Percentiles rank a stretch among this genome's conserved stretches.
Evolutionary conservation across 371 early-diverging fungal species (phyloP).

Genomic region (Gilbertella persicaria): DNA sequence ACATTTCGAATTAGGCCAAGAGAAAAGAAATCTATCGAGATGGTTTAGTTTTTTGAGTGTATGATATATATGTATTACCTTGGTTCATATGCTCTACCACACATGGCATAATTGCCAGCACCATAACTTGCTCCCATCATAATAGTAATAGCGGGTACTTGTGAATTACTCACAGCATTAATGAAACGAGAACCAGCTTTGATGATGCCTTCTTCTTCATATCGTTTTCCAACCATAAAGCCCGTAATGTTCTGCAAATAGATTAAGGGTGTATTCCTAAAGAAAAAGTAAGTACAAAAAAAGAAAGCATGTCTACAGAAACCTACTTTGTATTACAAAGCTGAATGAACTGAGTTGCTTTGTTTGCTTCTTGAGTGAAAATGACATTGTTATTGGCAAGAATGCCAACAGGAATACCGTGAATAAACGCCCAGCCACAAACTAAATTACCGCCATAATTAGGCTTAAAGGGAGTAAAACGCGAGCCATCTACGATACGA

Average conservation of each 20-base stretch:
- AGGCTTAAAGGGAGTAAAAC: constrained; percentile 68
- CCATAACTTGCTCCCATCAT: constrained; percentile 80
- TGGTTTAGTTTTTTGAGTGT: too few relatives aligned
- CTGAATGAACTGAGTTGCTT: constrained; percentile 79
- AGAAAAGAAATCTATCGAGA: constrained; percentile 62
- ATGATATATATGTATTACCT: too few relatives aligned
- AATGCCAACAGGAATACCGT: constrained; percentile 73
- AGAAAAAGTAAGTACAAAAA: neutral
- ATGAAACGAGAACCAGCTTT: constrained; percentile 78
- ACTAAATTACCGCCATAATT: constrained; percentile 69
- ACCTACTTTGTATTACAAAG: constrained; percentile 70
- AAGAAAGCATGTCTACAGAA: neutral
- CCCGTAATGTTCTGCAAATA: constrained; percentile 80
- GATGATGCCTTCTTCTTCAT: constrained; percentile 79
- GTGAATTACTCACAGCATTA: constrained; percentile 75
- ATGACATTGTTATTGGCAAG: constrained; percentile 75
- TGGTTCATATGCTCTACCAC: constrained; percentile 75
- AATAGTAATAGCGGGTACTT: constrained; percentile 75
- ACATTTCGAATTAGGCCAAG: constrained; percentile 78
- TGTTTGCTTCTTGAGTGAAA: constrained; percentile 74
- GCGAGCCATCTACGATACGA: constrained; percentile 69
- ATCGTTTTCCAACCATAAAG: constrained; percentile 79
- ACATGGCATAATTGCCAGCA: constrained; percentile 85
- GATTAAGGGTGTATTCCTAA: constrained; percentile 64
- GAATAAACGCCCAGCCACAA: constrained; percentile 69